Base-by-base conservation (phyloP, 106 monocot genomes). In the Platanthera guangdongensis region DNA sequence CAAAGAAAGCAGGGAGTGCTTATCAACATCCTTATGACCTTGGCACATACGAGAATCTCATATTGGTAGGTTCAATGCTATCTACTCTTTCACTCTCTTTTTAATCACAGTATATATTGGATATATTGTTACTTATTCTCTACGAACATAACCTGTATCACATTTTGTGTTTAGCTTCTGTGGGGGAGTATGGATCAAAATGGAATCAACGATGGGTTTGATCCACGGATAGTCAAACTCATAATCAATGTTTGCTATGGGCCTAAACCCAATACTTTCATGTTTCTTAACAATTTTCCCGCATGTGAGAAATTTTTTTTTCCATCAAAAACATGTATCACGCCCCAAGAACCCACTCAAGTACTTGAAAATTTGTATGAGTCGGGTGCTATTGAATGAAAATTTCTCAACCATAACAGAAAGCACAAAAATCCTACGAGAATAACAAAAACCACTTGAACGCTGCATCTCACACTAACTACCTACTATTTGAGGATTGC, bases 11-110 rank as follows among this genome's bases (percentile, higher is more conserved):
- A 52, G 99, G 92, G 68, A 92, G 88, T 86, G 63, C 78, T 25
- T 94, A 94, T 82, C 80, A 81, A 51, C 91, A 99, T 90, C 94
- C 99, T 47, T 99, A 99, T 82, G 86, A 99, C 76, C 90, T 99
- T 81, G 99, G 99, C 73, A 76, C 73, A 60, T 99, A 89, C 83
- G 90, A 99, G 71, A 99, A 99, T 78, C 92, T 99, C 59, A 75
- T 87, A 70, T 62, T 83, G 71, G 99, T 99, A 83, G 85, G 85
- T 57, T 65, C 59, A 6, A 60, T 60, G 32, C 11, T 30, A 30
- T 65, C 32, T 65, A 10, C 18, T 65, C 30, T 30, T 77, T 30
- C 32, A 10, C 32, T 5, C 4, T 48, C 5, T 47, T 59, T 16
- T 73, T 49, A 28, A 25, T 28, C 12, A 16, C 8, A 54, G 59